Base-by-base conservation (phyloP, 768 basidiomycete genomes). In the Boletellus ananas region DNA sequence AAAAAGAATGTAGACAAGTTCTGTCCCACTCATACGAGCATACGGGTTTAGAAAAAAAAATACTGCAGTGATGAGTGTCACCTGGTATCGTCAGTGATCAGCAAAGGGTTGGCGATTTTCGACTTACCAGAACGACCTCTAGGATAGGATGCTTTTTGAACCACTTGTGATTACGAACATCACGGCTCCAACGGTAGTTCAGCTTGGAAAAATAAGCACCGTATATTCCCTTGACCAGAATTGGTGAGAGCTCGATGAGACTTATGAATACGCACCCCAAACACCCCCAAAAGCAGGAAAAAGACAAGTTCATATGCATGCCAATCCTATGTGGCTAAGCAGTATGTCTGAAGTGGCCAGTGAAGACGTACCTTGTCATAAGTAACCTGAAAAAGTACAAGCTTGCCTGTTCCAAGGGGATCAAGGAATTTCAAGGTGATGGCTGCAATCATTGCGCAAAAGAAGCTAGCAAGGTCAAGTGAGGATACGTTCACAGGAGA, bases 371-470 rank as follows among this genome's bases (percentile, higher is more conserved):
- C 90, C 74, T 81, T 89, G 63, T 88, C 86, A 60, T 94, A 96
- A 0, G 86, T 89, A 36, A 94, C 91, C 60, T 91, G 89, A 67
- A 94, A 94, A 37, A 96, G 73, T 0, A 96, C 94, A 18, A 97
- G 75, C 65, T 96, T 96, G 20, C 93, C 93, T 5, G 91, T 95
- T 13, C 92, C 90, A 61, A 97, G 97, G 0, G 96, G 96, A 67
- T 99, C 89, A 33, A 98, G 83, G 52, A 94, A 87, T 70, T 85
- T 80, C 39, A 99, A 74, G 1, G 95, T 95, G 58, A 97, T 87
- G 1, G 95, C 95, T 2, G 96, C 96, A 57, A 98, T 90, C 79
- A 98, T 85, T 2, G 96, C 96, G 63, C 96, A 98, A 68, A 99
- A 94, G 72, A 99, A 99, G 61, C 92, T 95, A 37, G 35, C n/a